Evolutionary conservation across 805 yeast species (phyloP).

Genomic region (Ogataea methylovora): DNA sequence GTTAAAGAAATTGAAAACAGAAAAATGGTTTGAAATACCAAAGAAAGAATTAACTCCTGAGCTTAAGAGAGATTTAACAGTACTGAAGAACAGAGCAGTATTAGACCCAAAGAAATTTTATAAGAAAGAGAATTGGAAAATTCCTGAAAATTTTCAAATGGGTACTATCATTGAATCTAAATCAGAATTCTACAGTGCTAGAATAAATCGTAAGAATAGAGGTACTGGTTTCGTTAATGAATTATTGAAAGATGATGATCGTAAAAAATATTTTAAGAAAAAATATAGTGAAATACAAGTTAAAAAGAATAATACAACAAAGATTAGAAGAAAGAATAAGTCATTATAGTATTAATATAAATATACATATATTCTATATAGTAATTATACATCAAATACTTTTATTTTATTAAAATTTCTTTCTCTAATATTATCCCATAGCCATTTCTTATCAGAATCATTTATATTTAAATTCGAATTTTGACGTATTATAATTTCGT

Average conservation of each 20-base stretch:
- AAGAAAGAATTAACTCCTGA: slow-evolving; percentile 66
- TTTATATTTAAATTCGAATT: slow-evolving; percentile 10
- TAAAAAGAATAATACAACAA: slow-evolving; percentile 49
- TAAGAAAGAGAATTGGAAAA: slow-evolving; percentile 73
- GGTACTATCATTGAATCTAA: slow-evolving; percentile 85
- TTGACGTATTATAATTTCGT: slow-evolving; percentile 14
- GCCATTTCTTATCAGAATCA: slow-evolving; percentile 22
- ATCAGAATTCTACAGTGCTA: slow-evolving; percentile 64
- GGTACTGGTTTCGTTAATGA: slow-evolving; percentile 78
- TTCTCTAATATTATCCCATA: slow-evolving; percentile 45
- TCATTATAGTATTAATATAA: no score
- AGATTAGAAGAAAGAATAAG: slow-evolving; percentile 55
- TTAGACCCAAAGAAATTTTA: slow-evolving; percentile 94
- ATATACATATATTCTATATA: no score
- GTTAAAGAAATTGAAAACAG: slow-evolving; percentile 35
- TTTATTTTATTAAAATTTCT: slow-evolving; percentile 42
- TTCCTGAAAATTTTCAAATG: slow-evolving; percentile 75
- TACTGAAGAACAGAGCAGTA: slow-evolving; percentile 81
- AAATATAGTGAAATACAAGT: slow-evolving; percentile 76
- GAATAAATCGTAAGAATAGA: slow-evolving; percentile 64
- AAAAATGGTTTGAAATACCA: slow-evolving; percentile 76
- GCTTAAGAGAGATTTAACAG: slow-evolving; percentile 66
- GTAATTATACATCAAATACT: slow-evolving; percentile 10
- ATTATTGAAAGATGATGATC: slow-evolving; percentile 62
- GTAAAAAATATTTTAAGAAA: slow-evolving; percentile 74